Percentiles rank a stretch among this genome's conserved stretches.
Conservation (phyloP, 176 grass and related monocot genomes). For the Ampelocalamus luodianensis region DNA sequence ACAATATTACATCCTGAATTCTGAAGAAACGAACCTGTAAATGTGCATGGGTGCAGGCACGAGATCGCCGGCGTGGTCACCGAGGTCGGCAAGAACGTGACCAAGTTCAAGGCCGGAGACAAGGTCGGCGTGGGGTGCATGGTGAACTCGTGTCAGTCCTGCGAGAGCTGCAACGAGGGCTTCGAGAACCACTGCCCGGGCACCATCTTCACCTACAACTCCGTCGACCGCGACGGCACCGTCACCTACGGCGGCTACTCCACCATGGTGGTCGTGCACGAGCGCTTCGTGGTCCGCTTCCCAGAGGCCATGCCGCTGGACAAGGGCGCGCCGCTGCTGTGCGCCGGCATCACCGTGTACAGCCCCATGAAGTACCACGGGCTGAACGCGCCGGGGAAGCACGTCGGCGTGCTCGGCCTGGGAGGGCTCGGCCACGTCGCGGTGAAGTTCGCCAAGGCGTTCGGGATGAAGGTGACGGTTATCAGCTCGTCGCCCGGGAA, state of each 20-base stretch:
- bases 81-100: slow-evolving; percentile 63
- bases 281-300: slow-evolving; percentile 64
- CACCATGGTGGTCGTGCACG: slow-evolving; percentile 63
- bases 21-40: background rate
- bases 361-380: slow-evolving; percentile 75
- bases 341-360: slow-evolving; percentile 75
- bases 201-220: slow-evolving; percentile 70
- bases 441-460: slow-evolving; percentile 78
- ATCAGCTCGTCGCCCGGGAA: slow-evolving; percentile 78
- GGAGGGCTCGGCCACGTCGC: slow-evolving; percentile 77
- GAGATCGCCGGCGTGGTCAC: slow-evolving; percentile 78
- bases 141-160: slow-evolving; percentile 69
- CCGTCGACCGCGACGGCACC: slow-evolving; percentile 84
- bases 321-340: slow-evolving; percentile 64
- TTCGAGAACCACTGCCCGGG: slow-evolving; percentile 61
- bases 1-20: background rate
- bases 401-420: slow-evolving; percentile 67
- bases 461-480: slow-evolving; percentile 60
- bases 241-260: slow-evolving; percentile 95
- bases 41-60: slow-evolving; percentile 40
- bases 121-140: slow-evolving; percentile 70
- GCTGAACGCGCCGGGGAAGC: slow-evolving; percentile 51
- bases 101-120: slow-evolving; percentile 59
- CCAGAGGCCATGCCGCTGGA: slow-evolving; percentile 65
- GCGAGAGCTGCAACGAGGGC: slow-evolving; percentile 48